Evolutionary conservation across 176 grass and related monocot species (phyloP).

Genomic region (Hyparrhenia diplandra): DNA sequence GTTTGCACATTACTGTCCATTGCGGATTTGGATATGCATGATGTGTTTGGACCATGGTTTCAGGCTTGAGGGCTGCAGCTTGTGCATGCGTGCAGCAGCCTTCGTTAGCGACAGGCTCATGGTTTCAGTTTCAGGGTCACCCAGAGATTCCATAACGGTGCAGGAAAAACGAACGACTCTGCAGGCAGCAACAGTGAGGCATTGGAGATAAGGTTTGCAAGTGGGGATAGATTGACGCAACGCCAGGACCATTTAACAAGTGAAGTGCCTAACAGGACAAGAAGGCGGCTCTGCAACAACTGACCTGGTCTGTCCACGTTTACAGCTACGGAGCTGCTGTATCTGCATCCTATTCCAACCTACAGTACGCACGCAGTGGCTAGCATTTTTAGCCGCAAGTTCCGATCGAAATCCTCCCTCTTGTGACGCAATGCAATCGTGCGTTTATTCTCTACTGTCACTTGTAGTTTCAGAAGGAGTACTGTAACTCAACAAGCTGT

Average conservation of each 20-base stretch:
- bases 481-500: too few relatives aligned
- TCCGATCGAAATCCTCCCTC: constrained; percentile 13
- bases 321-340: neutral
- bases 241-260: neutral
- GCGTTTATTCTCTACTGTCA: too few relatives aligned
- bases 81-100: neutral
- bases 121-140: neutral
- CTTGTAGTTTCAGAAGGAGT: too few relatives aligned
- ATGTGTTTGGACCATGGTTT: neutral
- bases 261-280: constrained; percentile 44
- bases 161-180: constrained; percentile 19
- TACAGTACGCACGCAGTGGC: neutral
- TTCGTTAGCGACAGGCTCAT: neutral
- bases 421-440: neutral
- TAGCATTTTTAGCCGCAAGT: constrained; percentile 12
- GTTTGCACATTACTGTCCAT: neutral
- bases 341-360: too few relatives aligned
- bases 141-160: neutral
- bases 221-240: too few relatives aligned
- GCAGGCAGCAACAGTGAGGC: neutral
- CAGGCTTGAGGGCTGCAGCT: neutral
- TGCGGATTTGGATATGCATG: neutral
- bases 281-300: neutral
- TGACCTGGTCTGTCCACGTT: constrained; percentile 12
- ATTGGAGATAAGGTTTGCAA: constrained; percentile 13